Evolutionary conservation across 2,329 filamentous ascomycete species (phyloP), one percentile per base, ranked within the genome.

Genomic region (Ascochyta koolunga): DNA sequence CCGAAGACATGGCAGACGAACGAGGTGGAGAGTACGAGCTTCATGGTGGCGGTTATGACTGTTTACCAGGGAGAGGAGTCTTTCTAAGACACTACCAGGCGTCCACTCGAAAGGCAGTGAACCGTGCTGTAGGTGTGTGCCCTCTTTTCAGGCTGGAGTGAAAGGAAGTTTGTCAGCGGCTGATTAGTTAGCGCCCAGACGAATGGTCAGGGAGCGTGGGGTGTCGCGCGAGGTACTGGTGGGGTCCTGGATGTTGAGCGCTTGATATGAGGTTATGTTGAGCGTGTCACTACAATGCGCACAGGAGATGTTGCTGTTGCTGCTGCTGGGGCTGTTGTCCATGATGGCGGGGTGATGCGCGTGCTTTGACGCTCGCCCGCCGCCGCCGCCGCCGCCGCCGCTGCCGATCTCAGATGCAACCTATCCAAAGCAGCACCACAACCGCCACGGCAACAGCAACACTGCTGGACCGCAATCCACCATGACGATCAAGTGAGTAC

Each of bases 11-110:
- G 16, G 41, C 25, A n/a, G 41, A 78, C 88, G 68, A 83, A 95
- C 91, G 89, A 91, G 62, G 91, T 96, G 50, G 90, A 96, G 48
- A 96, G 85, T 61, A 96, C 84, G 72, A 96, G 81, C 80, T 91
- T 91, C 79, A 91, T 91, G 82, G 83, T 87, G 53, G 36, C 48
- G 27, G 16, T 31, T 36, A 32, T 22, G 18, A 3, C 21, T 5
- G 3, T 7, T 3, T 9, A 10, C 11, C n/a, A 9, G n/a, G n/a
- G n/a, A n/a, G 3, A 11, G 9, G 4, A 9, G 10, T 4, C 1
- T 6, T 18, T 22, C 19, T 31, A 32, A 5, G 24, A 22, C 1
- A 21, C 24, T 16, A 6, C 37, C 6, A 2, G n/a, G 15, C 5
- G 0, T 5, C 11, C 18, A 10, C 22, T 40, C 15, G 8, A 22